A percentile compares a stretch with the other conserved stretches of the same genome.
Conservation (phyloP, 2,329 filamentous ascomycete species). For the Colletotrichum endophyticum region DNA sequence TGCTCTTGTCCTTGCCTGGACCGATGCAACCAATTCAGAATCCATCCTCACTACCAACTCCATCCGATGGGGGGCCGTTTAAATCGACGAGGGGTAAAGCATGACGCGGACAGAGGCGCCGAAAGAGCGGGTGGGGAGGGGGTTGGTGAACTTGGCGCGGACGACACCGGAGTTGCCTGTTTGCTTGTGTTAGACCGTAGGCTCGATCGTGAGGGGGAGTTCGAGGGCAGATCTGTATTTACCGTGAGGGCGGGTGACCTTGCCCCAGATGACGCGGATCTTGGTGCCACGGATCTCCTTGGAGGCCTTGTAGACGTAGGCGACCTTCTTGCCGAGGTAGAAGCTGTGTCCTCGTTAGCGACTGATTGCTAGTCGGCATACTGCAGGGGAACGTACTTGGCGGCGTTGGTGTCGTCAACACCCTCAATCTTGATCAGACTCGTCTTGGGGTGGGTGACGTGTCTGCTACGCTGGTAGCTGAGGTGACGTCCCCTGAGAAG, state of each 20-base stretch:
- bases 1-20: constrained; percentile 62
- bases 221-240: constrained; percentile 40
- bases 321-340: constrained; percentile 99
- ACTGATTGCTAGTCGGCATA: background rate
- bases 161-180: constrained; percentile 97
- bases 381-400: constrained; percentile 67
- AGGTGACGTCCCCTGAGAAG: constrained; percentile 87
- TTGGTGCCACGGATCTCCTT: constrained; percentile 96
- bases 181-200: background rate
- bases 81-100: constrained; percentile 98
- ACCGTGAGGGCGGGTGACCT: constrained; percentile 96
- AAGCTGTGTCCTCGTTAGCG: constrained; percentile 59
- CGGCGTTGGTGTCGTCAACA: constrained; percentile 87
- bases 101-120: constrained; percentile 95
- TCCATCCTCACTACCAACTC: constrained; percentile 69
- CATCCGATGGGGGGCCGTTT: constrained; percentile 58
- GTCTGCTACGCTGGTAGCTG: constrained; percentile 96
- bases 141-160: constrained; percentile 94
- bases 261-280: constrained; percentile 99
- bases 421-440: constrained; percentile 99
- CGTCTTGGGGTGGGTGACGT: constrained; percentile 87
- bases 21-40: constrained; percentile 65
- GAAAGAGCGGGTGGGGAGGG: constrained; percentile 96
- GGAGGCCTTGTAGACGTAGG: constrained; percentile 96
- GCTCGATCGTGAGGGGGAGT: background rate